These are phyloP conservation scores for Blastomyces parvus DNA, from an alignment of 2,329 filamentous ascomycete genomes.

Conservation along the genomic window DNA sequence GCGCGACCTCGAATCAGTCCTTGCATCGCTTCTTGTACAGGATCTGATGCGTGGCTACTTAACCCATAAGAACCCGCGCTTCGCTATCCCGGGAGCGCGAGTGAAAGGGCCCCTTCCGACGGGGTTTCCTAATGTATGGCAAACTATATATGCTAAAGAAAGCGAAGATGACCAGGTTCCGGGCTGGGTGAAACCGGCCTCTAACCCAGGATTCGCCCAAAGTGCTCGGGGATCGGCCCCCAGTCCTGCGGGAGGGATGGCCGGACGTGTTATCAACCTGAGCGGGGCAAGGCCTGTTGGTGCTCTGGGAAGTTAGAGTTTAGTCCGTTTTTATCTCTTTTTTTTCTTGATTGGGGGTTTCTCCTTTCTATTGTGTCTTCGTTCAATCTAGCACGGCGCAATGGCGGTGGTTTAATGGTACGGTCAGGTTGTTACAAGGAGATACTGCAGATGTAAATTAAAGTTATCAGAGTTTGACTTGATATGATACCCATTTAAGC, in stretches of 20 bases:
- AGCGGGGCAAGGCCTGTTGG: conserved; percentile 47
- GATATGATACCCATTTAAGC: conserved; percentile 3
- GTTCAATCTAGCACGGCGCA: neutral
- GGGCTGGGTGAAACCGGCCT: conserved; percentile 56
- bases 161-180: conserved; percentile 56
- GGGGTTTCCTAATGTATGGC: conserved; percentile 63
- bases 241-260: conserved; percentile 25
- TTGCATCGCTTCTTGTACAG: conserved; percentile 68
- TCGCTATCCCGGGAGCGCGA: conserved; percentile 68
- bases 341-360: neutral
- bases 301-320: conserved; percentile 12
- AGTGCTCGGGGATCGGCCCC: conserved; percentile 22
- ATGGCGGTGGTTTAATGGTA: neutral
- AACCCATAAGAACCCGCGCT: conserved; percentile 63
- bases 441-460: neutral
- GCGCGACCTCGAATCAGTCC: conserved; percentile 62
- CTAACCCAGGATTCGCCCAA: conserved; percentile 22
- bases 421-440: neutral
- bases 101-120: conserved; percentile 33
- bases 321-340: neutral
- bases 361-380: neutral
- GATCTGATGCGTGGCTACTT: conserved; percentile 77
- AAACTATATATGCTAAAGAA: conserved; percentile 54
- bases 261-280: conserved; percentile 50
- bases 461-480: neutral